Conservation (phyloP, 2,329 filamentous ascomycete genomes). For the Shiraia sp. region DNA sequence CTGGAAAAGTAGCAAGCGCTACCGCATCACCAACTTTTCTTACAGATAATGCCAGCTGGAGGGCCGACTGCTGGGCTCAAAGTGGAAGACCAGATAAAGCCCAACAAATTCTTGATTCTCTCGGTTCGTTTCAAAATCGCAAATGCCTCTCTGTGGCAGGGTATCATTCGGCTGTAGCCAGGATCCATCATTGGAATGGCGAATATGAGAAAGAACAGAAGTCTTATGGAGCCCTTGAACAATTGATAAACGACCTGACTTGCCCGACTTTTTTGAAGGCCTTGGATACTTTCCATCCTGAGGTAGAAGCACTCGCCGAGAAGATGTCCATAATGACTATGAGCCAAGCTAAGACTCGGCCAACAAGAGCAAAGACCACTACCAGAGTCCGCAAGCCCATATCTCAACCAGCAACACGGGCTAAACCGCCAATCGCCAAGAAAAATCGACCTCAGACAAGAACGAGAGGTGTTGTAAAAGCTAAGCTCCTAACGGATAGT, state of each 20-base stretch:
- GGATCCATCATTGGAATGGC: constrained; percentile 53
- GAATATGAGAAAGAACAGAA: constrained; percentile 53
- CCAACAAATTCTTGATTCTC: constrained; percentile 57
- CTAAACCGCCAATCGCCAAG: constrained; percentile 13
- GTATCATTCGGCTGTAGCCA: constrained; percentile 54
- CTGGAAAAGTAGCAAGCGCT: constrained; percentile 73
- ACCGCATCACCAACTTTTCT: constrained; percentile 63
- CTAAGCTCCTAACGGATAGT: constrained; percentile 12
- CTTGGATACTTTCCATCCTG: constrained; percentile 27
- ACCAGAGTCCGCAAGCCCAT: constrained; percentile 29
- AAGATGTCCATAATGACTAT: constrained; percentile 50
- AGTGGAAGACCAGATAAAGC: constrained; percentile 56
- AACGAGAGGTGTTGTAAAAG: constrained; percentile 17
- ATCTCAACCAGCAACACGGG: constrained; percentile 16
- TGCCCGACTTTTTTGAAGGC: constrained; percentile 36
- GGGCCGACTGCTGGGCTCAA: constrained; percentile 54
- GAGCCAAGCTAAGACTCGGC: constrained; percentile 13
- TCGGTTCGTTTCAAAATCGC: constrained; percentile 46
- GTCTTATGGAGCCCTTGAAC: constrained; percentile 55
- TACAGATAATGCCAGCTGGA: constrained; percentile 50
- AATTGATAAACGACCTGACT: constrained; percentile 49
- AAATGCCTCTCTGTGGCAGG: constrained; percentile 57
- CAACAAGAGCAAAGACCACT: constrained; percentile 10
- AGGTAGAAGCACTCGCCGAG: constrained; percentile 44
- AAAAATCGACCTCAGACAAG: constrained; percentile 19